Percentiles rank a stretch among this genome's conserved stretches.
phyloP scores from a whole-genome alignment of 306 rosid species.

The Cicer arietinum region DNA sequence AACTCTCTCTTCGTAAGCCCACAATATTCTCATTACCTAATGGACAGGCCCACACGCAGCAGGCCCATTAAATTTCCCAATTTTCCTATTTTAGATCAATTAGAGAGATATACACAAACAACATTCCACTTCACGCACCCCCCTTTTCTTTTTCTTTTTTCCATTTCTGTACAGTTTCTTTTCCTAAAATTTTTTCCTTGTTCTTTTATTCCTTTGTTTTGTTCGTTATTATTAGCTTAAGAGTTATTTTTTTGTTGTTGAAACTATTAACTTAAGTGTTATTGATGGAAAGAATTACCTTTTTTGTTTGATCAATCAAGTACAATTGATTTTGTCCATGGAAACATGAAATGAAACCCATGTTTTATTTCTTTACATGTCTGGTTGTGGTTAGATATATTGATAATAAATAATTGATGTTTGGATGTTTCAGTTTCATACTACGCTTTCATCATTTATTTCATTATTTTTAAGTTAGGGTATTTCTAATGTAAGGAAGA shows the following conservation, averaged over 20 bases:
- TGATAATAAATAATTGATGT: neutral
- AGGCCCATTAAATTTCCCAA: constrained; percentile 34
- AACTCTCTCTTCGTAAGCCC: constrained; percentile 41
- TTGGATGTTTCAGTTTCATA: neutral
- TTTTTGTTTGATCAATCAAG: neutral
- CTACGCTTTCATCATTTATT: neutral
- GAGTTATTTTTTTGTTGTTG: neutral
- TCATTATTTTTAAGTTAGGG: neutral
- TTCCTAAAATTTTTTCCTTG: neutral
- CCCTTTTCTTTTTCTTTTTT: neutral
- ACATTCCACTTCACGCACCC: neutral
- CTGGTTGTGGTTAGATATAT: neutral
- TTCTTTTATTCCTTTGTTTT: constrained; percentile 31
- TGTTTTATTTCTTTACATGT: neutral
- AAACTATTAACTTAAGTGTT: neutral
- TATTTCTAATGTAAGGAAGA: neutral
- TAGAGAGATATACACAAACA: constrained; percentile 10
- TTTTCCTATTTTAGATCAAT: constrained; percentile 22
- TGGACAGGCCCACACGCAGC: constrained; percentile 43
- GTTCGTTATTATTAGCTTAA: neutral
- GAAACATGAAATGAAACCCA: constrained; percentile 20
- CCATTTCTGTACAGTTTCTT: constrained; percentile 18
- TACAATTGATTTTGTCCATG: constrained; percentile 3
- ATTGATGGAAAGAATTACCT: neutral
- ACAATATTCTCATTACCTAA: constrained; percentile 43